These are phyloP conservation scores for Talaromyces marneffei DNA, from an alignment of 2,329 filamentous ascomycete species.

Conservation along the genomic window DNA sequence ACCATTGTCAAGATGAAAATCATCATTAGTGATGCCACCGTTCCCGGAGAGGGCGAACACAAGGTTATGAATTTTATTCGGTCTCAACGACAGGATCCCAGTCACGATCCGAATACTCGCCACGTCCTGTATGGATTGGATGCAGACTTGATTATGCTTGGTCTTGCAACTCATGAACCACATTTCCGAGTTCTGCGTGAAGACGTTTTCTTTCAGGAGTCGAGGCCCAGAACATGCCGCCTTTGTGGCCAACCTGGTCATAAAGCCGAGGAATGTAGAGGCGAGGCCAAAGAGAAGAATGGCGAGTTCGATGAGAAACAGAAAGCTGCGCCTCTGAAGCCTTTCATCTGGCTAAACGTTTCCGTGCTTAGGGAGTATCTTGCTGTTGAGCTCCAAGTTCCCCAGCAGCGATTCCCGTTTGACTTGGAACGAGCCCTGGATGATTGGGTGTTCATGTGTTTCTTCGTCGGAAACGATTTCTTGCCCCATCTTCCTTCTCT, in stretches of 20 bases:
- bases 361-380: constrained; percentile 88
- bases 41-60: constrained; percentile 96
- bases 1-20: constrained; percentile 63
- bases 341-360: constrained; percentile 98
- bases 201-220: constrained; percentile 90
- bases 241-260: constrained; percentile 92
- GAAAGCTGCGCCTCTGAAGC: constrained; percentile 65
- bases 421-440: constrained; percentile 91
- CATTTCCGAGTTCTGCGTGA: constrained; percentile 94
- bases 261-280: constrained; percentile 77
- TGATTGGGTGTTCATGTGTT: constrained; percentile 99
- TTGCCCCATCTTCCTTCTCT: constrained; percentile 93
- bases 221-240: constrained; percentile 73
- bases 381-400: constrained; percentile 78
- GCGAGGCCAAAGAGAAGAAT: constrained; percentile 69
- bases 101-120: constrained; percentile 92
- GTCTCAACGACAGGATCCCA: constrained; percentile 81
- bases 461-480: constrained; percentile 98
- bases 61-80: constrained; percentile 99
- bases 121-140: constrained; percentile 98
- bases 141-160: constrained; percentile 97
- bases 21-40: constrained; percentile 96
- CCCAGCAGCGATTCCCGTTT: constrained; percentile 77
- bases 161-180: constrained; percentile 92
- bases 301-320: constrained; percentile 80